Evolutionary conservation across 2,329 filamentous ascomycete genomes (phyloP), one percentile per base, ranked within the genome.

Genomic region (Chalara sp.): DNA sequence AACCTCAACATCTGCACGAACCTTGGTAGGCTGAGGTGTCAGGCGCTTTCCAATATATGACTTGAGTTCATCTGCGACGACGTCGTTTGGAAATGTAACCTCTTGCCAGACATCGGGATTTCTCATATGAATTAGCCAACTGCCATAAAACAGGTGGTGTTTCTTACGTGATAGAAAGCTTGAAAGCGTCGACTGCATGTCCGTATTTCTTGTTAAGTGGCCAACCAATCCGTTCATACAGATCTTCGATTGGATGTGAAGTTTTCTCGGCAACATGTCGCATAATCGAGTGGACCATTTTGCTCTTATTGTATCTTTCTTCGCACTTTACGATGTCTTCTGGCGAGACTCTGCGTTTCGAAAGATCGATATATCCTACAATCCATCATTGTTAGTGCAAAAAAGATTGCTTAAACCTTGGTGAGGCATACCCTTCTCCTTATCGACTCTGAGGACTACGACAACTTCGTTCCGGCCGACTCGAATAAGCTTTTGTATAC

Each of bases 281-380:
- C 88, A 99, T 92, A 72, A 99, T 96, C 49, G 89, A 95, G 73
- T 99, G 93, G 40, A 97, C 93, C 78, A 96, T 95, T 79, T 99
- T 99, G 77, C 89, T 89, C 84, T 99, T 99, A 82, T 99, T 99
- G 80, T 96, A 99, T 63, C 93, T 84, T 76, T 99, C 93, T 70
- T 99, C 93, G 70, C 95, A 99, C 76, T 96, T 96, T 63, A 96
- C 79, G 58, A 97, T 93, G 75, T 99, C 93, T 70, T 99, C 93
- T 43, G 93, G 87, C 42, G 91, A 96, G 53, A 99, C 93, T 76
- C 93, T 87, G 68, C 93, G 91, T 79, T 99, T 99, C 56, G 90
- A 96, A 68, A 99, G 76, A 85, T 99, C 93, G 66, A 99, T 99
- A 69, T 99, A 99, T 57, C 90, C 84, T 84, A 54, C 41, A 6